phyloP scores from a whole-genome alignment of 345 rosid genomes.

The Ricinus communis region DNA sequence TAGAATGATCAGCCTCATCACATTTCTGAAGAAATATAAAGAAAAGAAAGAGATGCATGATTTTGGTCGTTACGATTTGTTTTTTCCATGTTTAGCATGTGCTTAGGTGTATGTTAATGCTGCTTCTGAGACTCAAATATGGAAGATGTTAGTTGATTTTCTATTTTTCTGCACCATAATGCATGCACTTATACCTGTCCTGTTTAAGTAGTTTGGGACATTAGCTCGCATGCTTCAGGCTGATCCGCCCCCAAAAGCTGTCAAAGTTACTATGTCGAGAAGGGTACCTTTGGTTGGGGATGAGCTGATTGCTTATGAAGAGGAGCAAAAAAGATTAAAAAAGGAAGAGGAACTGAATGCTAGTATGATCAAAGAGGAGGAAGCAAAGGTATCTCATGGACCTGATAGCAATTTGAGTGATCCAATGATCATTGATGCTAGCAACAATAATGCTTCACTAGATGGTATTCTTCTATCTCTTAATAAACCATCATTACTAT shows the following conservation, averaged over 20 bases:
- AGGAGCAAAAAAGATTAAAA: conserved; percentile 83
- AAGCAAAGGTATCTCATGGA: conserved; percentile 55
- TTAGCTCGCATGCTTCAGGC: conserved; percentile 98
- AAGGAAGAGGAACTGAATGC: conserved; percentile 92
- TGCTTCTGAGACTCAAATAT: neutral
- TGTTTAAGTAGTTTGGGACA: conserved; percentile 72
- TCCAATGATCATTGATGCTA: conserved; percentile 76
- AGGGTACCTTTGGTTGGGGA: conserved; percentile 98
- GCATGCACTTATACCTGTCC: conserved; percentile 11
- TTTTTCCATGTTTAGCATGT: neutral
- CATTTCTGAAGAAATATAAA: neutral
- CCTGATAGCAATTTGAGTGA: conserved; percentile 62
- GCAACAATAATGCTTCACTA: conserved; percentile 39
- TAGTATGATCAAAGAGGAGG: conserved; percentile 83
- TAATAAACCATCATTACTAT: neutral
- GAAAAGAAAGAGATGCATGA: neutral
- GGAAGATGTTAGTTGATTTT: neutral
- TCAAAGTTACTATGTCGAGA: conserved; percentile 87
- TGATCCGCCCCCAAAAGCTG: conserved; percentile 97
- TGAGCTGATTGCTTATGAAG: conserved; percentile 93
- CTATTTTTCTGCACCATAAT: conserved; percentile 6
- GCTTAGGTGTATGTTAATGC: neutral
- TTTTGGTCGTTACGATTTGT: neutral
- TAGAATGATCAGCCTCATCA: neutral
- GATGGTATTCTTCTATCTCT: conserved; percentile 55